Conservation (phyloP, 257 asterid genomes). For the Nicotiana otophora region DNA sequence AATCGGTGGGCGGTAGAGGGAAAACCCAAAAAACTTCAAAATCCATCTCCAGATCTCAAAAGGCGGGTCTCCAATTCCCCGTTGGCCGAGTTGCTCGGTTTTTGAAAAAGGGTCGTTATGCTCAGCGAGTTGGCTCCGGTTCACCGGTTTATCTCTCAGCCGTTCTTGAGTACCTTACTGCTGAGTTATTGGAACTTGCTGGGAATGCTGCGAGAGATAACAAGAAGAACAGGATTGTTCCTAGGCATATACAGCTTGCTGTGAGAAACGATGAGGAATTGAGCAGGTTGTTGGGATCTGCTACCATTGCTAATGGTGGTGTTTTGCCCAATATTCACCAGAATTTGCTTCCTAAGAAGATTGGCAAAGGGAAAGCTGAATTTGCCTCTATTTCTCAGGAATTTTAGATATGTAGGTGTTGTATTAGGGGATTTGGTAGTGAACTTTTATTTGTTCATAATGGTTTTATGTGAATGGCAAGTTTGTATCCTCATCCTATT, state of each 20-base stretch:
- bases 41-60: conserved; percentile 38
- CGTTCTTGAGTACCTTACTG: conserved; percentile 61
- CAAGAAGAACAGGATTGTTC: conserved; percentile 60
- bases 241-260: conserved; percentile 65
- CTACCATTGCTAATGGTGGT: conserved; percentile 62
- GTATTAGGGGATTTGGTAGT: neutral
- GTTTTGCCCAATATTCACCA: conserved; percentile 62
- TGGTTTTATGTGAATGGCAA: neutral
- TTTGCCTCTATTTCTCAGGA: conserved; percentile 57
- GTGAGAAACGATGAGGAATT: conserved; percentile 68
- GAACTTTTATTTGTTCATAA: neutral
- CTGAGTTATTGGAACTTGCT: conserved; percentile 69
- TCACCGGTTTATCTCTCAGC: conserved; percentile 69
- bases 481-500: neutral
- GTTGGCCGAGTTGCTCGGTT: conserved; percentile 65
- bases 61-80: conserved; percentile 66
- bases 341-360: conserved; percentile 45
- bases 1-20: conserved; percentile 43
- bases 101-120: conserved; percentile 53
- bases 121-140: conserved; percentile 66
- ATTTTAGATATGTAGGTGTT: conserved; percentile 26
- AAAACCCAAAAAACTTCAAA: conserved; percentile 20
- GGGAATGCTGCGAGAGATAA: conserved; percentile 68
- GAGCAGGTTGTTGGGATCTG: conserved; percentile 47
- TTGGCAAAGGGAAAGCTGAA: conserved; percentile 25